Evolutionary conservation across 2,329 filamentous ascomycete species (phyloP), one percentile per base, ranked within the genome.

Genomic region (Aspergillus versicolor): DNA sequence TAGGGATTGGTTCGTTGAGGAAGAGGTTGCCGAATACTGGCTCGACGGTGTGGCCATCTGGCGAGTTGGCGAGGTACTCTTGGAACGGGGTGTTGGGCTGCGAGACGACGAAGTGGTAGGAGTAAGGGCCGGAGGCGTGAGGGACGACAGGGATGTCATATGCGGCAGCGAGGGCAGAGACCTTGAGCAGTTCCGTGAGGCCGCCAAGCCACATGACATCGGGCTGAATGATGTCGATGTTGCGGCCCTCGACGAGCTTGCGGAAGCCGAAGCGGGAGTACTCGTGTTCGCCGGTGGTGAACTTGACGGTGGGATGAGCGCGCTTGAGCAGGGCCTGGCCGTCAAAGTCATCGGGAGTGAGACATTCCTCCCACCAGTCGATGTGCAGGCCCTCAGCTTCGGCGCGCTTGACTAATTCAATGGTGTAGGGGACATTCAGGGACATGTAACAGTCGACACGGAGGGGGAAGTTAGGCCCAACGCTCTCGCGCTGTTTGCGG

Each of bases 381-480:
- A 97, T 92, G 74, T 93, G 84, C 64, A 96, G 83, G 65, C 92
- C 87, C 66, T 89, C 83, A 70, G 87, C 90, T 59, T 90, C 84
- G 71, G 88, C 91, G 51, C 88, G 88, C 77, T 92, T 90, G 59
- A 90, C 92, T 22, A 97, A 82, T 75, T 96, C 89, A 65, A 97
- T 96, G 4, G 91, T 96, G 78, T 97, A 97, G 1, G 90, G 80
- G 24, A 97, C 92, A 68, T 92, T 96, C 69, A 97, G 80, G 65
- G 89, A 92, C 92, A 97, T 97, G 78, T 96, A 97, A 81, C 92
- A 97, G 78, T 97, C 92, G 5, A 97, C 92, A 81, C 95, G 92
- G 64, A 97, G 82, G 45, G 92, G 92, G 73, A 94, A 97, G 73
- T 96, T 90, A 0, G 91, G 90, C 0, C 92, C 92, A 43, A 97